Conservation (phyloP, 352 stramenopile species). For the Blastocystis sp. region DNA sequence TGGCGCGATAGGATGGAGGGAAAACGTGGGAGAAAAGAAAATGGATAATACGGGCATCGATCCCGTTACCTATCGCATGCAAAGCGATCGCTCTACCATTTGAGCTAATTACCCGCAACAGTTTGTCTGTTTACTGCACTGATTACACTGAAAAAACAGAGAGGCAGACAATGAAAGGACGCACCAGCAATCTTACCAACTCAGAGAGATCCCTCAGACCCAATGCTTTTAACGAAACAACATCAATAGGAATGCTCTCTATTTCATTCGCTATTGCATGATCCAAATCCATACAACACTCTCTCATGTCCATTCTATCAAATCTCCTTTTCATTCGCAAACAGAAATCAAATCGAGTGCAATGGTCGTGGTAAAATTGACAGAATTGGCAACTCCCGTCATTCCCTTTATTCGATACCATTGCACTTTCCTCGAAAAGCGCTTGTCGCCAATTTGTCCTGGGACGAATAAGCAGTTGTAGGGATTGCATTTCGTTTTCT, state of each 20-base stretch:
- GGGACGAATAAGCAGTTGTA: neutral
- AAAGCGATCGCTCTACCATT: conserved; percentile 57
- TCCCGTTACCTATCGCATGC: conserved; percentile 53
- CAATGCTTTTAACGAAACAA: no score
- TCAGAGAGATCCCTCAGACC: neutral
- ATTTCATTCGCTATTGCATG: no score
- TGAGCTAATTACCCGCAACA: conserved; percentile 53
- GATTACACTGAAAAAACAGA: neutral
- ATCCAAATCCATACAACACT: no score
- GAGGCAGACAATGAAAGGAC: neutral
- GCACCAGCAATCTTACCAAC: neutral
- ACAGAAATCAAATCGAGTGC: no score
- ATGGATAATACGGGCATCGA: conserved; percentile 56
- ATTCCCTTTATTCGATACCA: neutral
- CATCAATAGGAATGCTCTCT: no score
- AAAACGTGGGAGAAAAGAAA: conserved; percentile 28
- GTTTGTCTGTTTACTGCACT: neutral
- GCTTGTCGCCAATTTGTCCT: neutral
- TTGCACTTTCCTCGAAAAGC: neutral
- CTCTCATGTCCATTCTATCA: no score
- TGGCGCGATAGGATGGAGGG: conserved; percentile 37
- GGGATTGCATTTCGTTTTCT: neutral
- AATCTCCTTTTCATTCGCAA: no score
- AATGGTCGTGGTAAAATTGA: neutral
- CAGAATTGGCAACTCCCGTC: neutral